These are phyloP conservation scores for Colletotrichum phormii DNA, from an alignment of 2,329 filamentous ascomycete species.

Conservation along the genomic window DNA sequence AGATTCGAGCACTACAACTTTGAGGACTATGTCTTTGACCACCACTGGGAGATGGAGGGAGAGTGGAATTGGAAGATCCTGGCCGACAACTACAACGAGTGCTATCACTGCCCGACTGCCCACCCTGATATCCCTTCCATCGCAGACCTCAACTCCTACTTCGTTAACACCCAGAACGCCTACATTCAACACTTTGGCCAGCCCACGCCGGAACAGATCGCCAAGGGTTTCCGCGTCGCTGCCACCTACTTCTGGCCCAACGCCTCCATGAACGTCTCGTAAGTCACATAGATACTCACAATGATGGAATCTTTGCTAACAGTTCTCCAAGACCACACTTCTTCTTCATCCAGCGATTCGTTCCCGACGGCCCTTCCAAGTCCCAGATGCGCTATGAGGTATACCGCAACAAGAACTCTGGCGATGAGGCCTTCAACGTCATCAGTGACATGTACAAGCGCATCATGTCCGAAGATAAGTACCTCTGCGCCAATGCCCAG, in stretches of 20 bases:
- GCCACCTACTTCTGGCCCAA: conserved; percentile 64
- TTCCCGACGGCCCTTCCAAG: conserved; percentile 62
- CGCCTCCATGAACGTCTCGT: conserved; percentile 62
- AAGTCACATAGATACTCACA: conserved; percentile 43
- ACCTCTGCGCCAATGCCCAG: conserved; percentile 69
- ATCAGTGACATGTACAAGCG: conserved; percentile 72
- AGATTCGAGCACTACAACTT: conserved; percentile 60
- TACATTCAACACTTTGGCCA: conserved; percentile 64
- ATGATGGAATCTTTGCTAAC: conserved; percentile 2
- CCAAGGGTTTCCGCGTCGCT: conserved; percentile 57
- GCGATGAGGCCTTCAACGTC: conserved; percentile 67
- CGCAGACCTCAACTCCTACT: conserved; percentile 68
- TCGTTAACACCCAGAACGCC: conserved; percentile 59
- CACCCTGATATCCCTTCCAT: conserved; percentile 68
- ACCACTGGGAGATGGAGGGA: conserved; percentile 67
- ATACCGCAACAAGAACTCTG: conserved; percentile 69
- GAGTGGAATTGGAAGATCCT: conserved; percentile 71
- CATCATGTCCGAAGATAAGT: conserved; percentile 74
- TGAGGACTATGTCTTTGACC: conserved; percentile 67
- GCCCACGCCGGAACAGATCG: conserved; percentile 60
- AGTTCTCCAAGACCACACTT: conserved; percentile 62
- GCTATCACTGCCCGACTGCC: conserved; percentile 71
- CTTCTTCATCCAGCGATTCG: conserved; percentile 72
- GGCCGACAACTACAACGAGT: conserved; percentile 75
- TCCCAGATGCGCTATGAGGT: conserved; percentile 72